phyloP scores from a whole-genome alignment of 2,329 filamentous ascomycete species.

The Pseudogymnoascus sp. region DNA sequence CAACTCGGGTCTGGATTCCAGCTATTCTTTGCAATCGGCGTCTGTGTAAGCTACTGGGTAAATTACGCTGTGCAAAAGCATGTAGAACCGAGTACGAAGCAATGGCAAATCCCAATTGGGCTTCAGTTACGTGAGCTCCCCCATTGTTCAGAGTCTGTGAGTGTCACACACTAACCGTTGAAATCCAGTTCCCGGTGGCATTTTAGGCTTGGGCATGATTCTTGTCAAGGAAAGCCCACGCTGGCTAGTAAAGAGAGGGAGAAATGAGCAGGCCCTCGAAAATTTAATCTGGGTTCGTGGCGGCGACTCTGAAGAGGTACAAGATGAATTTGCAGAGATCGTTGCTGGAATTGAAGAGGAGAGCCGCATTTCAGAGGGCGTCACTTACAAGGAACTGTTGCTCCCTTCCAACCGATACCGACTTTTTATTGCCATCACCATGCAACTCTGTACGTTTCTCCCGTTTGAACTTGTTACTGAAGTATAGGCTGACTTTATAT shows the following conservation, averaged over 20 bases:
- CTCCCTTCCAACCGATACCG: conserved; percentile 44
- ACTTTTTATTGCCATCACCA: conserved; percentile 41
- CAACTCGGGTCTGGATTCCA: conserved; percentile 34
- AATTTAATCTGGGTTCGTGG: conserved; percentile 48
- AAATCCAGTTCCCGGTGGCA: conserved; percentile 36
- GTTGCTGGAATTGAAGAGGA: conserved; percentile 44
- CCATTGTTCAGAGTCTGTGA: not conserved
- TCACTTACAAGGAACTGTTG: conserved; percentile 42
- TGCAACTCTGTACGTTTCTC: conserved; percentile 39
- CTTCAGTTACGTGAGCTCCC: conserved; percentile 26
- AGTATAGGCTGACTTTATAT: not conserved
- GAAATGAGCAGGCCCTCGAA: conserved; percentile 40
- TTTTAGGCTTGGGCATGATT: conserved; percentile 44
- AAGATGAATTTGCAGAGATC: conserved; percentile 38
- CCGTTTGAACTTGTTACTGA: not conserved
- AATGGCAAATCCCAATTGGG: conserved; percentile 47
- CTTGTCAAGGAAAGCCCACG: conserved; percentile 43
- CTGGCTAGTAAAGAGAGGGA: conserved; percentile 44
- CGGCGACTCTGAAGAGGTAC: conserved; percentile 35
- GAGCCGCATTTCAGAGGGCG: conserved; percentile 37
- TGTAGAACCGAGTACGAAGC: conserved; percentile 33
- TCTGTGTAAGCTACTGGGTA: conserved; percentile 36
- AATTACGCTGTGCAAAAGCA: conserved; percentile 42
- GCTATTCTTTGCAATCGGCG: conserved; percentile 33
- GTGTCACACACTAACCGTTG: not conserved